Base-by-base conservation (phyloP, 1,284 basidiomycete species). In the Trichosporon sp. region DNA sequence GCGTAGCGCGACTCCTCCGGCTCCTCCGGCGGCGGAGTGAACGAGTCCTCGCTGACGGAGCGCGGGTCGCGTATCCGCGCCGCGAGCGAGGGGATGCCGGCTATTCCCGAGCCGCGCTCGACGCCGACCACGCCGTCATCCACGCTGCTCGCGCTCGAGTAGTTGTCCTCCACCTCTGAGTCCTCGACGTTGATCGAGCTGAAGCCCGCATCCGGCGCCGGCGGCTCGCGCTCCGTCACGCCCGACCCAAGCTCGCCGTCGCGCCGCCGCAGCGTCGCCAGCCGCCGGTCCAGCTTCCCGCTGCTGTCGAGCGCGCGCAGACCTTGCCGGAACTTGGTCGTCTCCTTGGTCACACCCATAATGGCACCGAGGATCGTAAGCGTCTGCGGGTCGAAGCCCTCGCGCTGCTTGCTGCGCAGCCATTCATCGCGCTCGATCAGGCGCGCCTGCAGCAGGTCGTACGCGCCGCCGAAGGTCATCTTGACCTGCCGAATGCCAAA, bases 401-500 rank as follows among this genome's bases (percentile, higher is more conserved):
- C 38, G 12, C 70, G 71, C 82, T 74, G 56, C 38, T 76, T 70
- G n/a, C 60, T 13, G 29, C 56, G 56, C 12, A 60, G 56, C 56
- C 56, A 60, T 29, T 60, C 73, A 1, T 75, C 72, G 23, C 77
- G 70, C 65, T 77, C 73, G 53, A 77, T 78, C 51, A 80, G 63
- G 21, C 73, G 66, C 1, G 90, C 86, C 13, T 90, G 89, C 77
- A 99, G 87, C 38, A 96, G 90, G 66, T 90, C 89, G 83, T 90
- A 90, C 2, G 95, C 96, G 3, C 95, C 95, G 0, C 90, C 90
- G 67, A 98, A 86, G 0, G 92, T 91, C 67, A 89, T 88, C 23
- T 90, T 88, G 58, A 98, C 93, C 76, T 89, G 90, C 35, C 87
- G 85, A 72, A 98, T 93, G 27, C 89, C 90, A 81, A 89, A 96